Evolutionary conservation across 331 rosid genomes (phyloP).

Genomic region (Spiraea crenata): DNA sequence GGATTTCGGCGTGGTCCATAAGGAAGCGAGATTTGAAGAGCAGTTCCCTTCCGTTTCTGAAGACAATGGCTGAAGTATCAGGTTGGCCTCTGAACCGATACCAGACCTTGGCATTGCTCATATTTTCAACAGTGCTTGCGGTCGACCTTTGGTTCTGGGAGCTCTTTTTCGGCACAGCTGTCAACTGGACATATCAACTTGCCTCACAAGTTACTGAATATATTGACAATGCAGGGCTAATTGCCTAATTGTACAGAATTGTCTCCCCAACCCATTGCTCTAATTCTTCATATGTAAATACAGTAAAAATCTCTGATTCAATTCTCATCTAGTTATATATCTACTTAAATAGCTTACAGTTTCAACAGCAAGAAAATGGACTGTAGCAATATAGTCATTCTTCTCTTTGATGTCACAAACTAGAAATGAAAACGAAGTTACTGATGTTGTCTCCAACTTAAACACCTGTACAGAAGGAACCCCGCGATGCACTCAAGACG

Average conservation of each 20-base stretch:
- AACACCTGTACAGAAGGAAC: not conserved
- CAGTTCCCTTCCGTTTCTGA: slow-evolving; percentile 73
- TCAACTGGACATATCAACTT: slow-evolving; percentile 51
- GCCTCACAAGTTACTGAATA: slow-evolving; percentile 41
- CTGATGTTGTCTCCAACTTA: no score
- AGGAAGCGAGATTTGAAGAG: slow-evolving; percentile 44
- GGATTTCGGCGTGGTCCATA: slow-evolving; percentile 95
- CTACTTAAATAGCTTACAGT: no score
- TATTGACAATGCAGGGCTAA: slow-evolving; percentile 43
- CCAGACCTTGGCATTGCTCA: slow-evolving; percentile 84
- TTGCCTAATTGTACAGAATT: slow-evolving; percentile 7
- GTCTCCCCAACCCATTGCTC: not conserved
- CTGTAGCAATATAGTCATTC: no score
- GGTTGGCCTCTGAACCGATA: slow-evolving; percentile 97
- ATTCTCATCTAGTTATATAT: not conserved
- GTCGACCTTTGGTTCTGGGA: slow-evolving; percentile 94
- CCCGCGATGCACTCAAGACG: not conserved
- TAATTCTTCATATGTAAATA: slow-evolving; percentile 35
- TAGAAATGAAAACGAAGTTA: not conserved
- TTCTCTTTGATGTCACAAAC: no score
- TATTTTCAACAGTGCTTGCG: slow-evolving; percentile 80
- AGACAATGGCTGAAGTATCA: slow-evolving; percentile 58
- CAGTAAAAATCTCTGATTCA: slow-evolving; percentile 8
- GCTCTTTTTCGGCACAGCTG: slow-evolving; percentile 67
- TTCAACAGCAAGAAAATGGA: no score